These are phyloP conservation scores for Calonectria honghensis DNA, from an alignment of 2,329 filamentous ascomycete genomes.

Conservation along the genomic window DNA sequence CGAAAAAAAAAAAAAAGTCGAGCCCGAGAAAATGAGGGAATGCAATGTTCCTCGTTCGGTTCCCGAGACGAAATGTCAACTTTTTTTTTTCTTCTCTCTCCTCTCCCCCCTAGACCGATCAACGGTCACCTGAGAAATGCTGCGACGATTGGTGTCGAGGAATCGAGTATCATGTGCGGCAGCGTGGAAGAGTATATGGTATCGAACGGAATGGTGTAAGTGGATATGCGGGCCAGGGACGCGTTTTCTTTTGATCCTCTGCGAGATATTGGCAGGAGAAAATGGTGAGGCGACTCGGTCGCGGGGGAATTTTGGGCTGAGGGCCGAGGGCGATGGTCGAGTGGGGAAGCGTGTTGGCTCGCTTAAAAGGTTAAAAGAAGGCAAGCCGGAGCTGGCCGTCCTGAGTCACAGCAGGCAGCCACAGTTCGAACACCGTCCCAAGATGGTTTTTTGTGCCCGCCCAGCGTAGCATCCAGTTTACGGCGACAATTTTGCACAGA, in stretches of 20 bases:
- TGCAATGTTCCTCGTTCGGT: conserved; percentile 21
- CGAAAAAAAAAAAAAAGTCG: conserved; percentile 16
- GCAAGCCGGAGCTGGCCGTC: not conserved
- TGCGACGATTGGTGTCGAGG: conserved; percentile 19
- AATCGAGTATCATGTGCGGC: not conserved
- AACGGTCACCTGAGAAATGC: conserved; percentile 33
- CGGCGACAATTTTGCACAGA: too few species aligned
- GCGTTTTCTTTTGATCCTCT: conserved; percentile 33
- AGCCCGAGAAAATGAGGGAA: conserved; percentile 19
- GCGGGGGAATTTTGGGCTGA: conserved; percentile 48
- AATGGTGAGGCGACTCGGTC: conserved; percentile 48
- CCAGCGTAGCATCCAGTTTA: not conserved
- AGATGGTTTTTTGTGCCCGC: conserved; percentile 44
- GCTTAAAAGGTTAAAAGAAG: conserved; percentile 35
- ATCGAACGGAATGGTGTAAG: conserved; percentile 22
- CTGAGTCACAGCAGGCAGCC: conserved; percentile 52
- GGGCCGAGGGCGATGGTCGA: conserved; percentile 54
- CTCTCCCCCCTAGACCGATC: conserved; percentile 45
- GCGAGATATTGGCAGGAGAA: conserved; percentile 51
- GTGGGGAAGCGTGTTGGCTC: conserved; percentile 54
- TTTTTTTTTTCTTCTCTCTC: conserved; percentile 20
- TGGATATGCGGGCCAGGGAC: conserved; percentile 32
- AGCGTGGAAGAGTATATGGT: not conserved
- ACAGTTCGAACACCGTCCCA: conserved; percentile 52
- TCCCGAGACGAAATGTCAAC: not conserved